Evolutionary conservation across 129 eudicot genomes (phyloP).

Genomic region (Flaveria brownii): DNA sequence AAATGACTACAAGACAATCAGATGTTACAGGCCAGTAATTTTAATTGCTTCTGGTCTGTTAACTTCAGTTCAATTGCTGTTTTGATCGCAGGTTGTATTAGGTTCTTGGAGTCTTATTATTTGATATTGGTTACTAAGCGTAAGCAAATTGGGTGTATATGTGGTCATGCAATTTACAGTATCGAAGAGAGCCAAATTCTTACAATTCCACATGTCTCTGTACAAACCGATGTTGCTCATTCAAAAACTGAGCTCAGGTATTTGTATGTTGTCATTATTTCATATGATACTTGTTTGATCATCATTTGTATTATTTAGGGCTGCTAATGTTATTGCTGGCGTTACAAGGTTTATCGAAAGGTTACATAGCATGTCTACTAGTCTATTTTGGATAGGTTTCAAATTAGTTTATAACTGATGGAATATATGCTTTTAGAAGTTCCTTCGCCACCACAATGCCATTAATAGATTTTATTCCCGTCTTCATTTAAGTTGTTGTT

Average conservation of each 20-base stretch:
- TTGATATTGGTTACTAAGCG: slow-evolving; percentile 83
- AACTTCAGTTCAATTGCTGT: no score
- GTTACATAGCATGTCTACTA: background rate
- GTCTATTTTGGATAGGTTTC: slow-evolving; percentile 1
- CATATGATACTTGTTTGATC: background rate
- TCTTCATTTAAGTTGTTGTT: background rate
- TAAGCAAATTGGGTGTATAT: slow-evolving; percentile 83
- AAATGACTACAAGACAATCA: no score
- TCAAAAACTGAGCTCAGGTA: slow-evolving; percentile 92
- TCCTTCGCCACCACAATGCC: no score
- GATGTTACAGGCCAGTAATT: no score
- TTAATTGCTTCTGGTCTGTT: no score
- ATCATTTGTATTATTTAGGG: no score
- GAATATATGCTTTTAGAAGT: background rate
- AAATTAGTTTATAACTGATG: background rate
- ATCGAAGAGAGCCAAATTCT: slow-evolving; percentile 85
- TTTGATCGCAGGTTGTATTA: slow-evolving; percentile 65
- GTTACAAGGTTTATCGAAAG: background rate
- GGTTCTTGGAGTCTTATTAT: slow-evolving; percentile 84
- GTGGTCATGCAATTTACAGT: slow-evolving; percentile 93
- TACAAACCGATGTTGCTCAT: slow-evolving; percentile 86
- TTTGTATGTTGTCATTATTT: slow-evolving; percentile 4
- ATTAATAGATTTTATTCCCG: background rate
- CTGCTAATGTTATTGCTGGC: background rate
- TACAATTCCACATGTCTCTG: slow-evolving; percentile 83